Evolutionary conservation across 2,329 filamentous ascomycete genomes (phyloP), one percentile per base, ranked within the genome.

Genomic region (Aspergillus sp.): DNA sequence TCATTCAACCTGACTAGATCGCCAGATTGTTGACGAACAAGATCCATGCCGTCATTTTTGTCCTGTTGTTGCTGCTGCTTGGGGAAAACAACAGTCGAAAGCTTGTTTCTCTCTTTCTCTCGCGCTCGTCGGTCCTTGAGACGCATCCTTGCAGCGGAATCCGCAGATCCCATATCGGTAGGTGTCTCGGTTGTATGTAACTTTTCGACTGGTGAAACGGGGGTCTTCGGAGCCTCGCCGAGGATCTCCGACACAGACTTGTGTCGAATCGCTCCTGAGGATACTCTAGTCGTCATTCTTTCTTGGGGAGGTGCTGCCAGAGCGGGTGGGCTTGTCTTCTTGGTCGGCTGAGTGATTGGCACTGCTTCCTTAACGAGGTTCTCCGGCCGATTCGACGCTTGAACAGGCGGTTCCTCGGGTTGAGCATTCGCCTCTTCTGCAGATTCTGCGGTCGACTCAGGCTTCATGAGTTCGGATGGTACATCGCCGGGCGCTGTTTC

Each of bases 51-150:
- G 33, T 76, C 73, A 33, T 65, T 63, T 47, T 81, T 82, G 37
- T 85, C 82, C 14, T 80, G 66, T 62, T 79, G 77, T 52, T 79
- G 63, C 62, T 80, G 77, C 55, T 86, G 85, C 67, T 90, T 91
- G 3, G 89, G 88, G 70, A 96, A 95, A 0, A 93, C 82, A 3
- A 95, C 90, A 0, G 86, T 90, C 1, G 88, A 91, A 14, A 88
- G 79, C 64, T 88, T 88, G 62, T 82, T 86, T 67, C 77, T 70
- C 58, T 80, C 78, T 61, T 86, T 88, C 51, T 84, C 81, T 62
- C 80, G 83, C 33, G 84, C 80, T 63, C 83, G 86, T 40, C 77
- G 76, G 58, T 83, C 81, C 43, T 76, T 78, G 35, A 77, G 67
- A 31, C 79, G 73, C 61, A 76, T 73, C 48, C 72, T 73, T 21